phyloP scores from a whole-genome alignment of 768 basidiomycete species.

The Phanerodontia chrysosporium region DNA sequence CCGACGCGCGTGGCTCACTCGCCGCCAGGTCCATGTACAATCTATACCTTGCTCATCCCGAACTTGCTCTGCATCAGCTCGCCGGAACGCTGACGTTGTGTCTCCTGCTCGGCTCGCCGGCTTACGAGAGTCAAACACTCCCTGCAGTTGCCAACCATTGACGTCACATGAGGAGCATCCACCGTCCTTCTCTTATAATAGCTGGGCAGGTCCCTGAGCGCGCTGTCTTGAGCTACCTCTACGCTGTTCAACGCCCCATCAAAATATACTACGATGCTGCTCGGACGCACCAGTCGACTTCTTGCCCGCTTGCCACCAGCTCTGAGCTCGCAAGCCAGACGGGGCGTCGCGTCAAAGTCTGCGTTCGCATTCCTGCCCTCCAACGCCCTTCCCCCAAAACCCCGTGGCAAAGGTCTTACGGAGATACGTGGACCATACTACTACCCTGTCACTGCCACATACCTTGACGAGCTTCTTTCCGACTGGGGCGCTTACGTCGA shows the following conservation, averaged over 20 bases:
- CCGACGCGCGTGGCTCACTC: no score
- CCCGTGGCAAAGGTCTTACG: constrained; percentile 34
- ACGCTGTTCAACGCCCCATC: no score
- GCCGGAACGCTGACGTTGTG: no score
- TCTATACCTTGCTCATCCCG: no score
- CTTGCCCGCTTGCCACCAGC: not conserved
- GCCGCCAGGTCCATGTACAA: no score
- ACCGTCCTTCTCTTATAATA: no score
- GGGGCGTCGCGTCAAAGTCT: not conserved
- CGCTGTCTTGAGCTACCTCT: not conserved
- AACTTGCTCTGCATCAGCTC: no score
- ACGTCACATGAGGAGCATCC: not conserved
- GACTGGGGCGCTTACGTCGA: constrained; percentile 42
- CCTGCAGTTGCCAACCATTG: not conserved
- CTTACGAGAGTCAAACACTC: not conserved
- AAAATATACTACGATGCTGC: not conserved
- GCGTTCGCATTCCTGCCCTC: constrained; percentile 24
- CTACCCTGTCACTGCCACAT: constrained; percentile 36
- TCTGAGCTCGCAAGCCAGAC: not conserved
- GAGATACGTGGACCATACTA: constrained; percentile 45
- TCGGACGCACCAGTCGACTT: not conserved
- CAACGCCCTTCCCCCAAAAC: constrained; percentile 31
- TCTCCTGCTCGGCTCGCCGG: not conserved
- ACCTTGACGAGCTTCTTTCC: constrained; percentile 36
- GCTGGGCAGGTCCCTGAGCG: no score